These are phyloP conservation scores for Hypoxylon fuscum DNA, from an alignment of 495 filamentous ascomycete genomes.

Conservation along the genomic window DNA sequence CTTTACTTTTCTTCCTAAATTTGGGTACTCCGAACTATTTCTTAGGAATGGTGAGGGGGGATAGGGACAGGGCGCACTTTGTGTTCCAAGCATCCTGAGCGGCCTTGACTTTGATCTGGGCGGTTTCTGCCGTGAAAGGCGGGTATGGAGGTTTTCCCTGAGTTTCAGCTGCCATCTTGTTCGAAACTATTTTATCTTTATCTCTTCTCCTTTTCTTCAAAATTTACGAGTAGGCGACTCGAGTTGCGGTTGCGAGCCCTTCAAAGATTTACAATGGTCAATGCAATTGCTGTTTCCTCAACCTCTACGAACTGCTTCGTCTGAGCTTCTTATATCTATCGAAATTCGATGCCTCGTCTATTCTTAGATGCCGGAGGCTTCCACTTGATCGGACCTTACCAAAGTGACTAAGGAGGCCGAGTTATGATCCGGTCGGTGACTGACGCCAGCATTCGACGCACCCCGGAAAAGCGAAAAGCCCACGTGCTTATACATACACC, in stretches of 20 bases:
- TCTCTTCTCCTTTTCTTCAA: not conserved
- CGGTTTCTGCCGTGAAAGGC: conserved; percentile 82
- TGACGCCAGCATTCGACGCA: too few relatives aligned
- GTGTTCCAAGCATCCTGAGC: conserved; percentile 91
- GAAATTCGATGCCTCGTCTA: not conserved
- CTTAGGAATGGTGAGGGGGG: too few relatives aligned
- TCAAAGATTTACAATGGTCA: too few relatives aligned
- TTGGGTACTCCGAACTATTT: too few relatives aligned
- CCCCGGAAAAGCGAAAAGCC: conserved; percentile 5
- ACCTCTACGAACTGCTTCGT: not conserved
- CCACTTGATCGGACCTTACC: too few relatives aligned
- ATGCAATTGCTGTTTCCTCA: too few relatives aligned
- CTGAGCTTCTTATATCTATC: not conserved
- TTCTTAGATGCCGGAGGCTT: too few relatives aligned
- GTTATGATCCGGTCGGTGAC: not conserved
- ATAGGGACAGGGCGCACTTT: conserved; percentile 56
- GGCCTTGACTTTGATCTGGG: conserved; percentile 81
- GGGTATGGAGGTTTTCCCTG: conserved; percentile 61
- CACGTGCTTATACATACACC: conserved; percentile 5
- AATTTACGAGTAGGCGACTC: not conserved
- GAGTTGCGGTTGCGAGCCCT: too few relatives aligned
- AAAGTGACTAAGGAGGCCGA: not conserved
- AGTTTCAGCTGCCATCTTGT: conserved; percentile 32
- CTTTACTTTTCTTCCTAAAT: not conserved
- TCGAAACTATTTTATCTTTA: not conserved